Evolutionary conservation across 1,284 basidiomycete genomes (phyloP).

Genomic region (Sphaerobolus stellatus): DNA sequence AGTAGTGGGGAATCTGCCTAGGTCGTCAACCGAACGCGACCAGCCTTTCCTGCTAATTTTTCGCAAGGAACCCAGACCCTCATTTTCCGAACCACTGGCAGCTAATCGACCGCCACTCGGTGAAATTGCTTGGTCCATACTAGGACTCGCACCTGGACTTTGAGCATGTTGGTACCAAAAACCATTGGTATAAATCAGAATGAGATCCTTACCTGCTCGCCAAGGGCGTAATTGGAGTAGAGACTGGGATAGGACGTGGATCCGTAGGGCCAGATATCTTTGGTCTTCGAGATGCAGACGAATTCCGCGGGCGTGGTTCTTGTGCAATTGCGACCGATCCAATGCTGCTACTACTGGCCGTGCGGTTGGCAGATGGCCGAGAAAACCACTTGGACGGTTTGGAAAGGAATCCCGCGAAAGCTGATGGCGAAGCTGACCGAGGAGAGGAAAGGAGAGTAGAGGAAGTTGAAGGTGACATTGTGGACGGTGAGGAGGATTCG

Average conservation of each 20-base stretch:
- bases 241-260: slow-evolving; percentile 65
- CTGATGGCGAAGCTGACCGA: slow-evolving; percentile 36
- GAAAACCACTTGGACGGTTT: slow-evolving; percentile 51
- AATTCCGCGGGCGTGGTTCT: slow-evolving; percentile 54
- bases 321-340: slow-evolving; percentile 32
- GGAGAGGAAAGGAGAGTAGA: slow-evolving; percentile 20
- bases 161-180: slow-evolving; percentile 16
- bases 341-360: neutral
- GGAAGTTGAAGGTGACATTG: slow-evolving; percentile 6
- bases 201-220: slow-evolving; percentile 8
- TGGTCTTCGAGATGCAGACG: slow-evolving; percentile 53
- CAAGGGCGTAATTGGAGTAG: slow-evolving; percentile 35
- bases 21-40: slow-evolving; percentile 77
- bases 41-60: slow-evolving; percentile 65
- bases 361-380: slow-evolving; percentile 36
- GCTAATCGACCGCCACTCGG: slow-evolving; percentile 42
- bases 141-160: slow-evolving; percentile 49
- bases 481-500: neutral
- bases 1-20: slow-evolving; percentile 39
- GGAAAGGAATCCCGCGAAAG: slow-evolving; percentile 43
- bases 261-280: slow-evolving; percentile 82
- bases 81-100: slow-evolving; percentile 25
- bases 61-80: slow-evolving; percentile 63
- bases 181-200: neutral
- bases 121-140: slow-evolving; percentile 59